A percentile compares a stretch with the other conserved stretches of the same genome.
Evolutionary conservation across 106 monocot genomes (phyloP).

Genomic region (Gastrodia elata): DNA sequence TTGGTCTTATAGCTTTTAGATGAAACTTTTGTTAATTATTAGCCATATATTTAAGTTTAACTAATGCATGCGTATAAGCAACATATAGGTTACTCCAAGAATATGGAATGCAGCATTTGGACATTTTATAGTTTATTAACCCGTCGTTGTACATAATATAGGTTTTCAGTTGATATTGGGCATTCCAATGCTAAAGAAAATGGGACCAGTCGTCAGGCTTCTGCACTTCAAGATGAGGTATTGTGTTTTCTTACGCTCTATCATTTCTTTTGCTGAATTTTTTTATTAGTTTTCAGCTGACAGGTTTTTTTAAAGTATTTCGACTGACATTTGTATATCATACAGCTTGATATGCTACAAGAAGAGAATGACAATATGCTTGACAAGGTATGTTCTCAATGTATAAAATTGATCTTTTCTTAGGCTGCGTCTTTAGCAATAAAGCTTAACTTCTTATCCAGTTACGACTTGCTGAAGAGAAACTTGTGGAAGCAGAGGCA

Average conservation of each 20-base stretch:
- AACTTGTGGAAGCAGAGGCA: slow-evolving; percentile 60
- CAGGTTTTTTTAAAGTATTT: neutral
- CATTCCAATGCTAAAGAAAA: slow-evolving; percentile 37
- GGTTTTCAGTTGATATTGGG: slow-evolving; percentile 43
- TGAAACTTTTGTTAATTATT: too few species aligned
- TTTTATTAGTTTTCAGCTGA: neutral
- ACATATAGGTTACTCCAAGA: too few species aligned
- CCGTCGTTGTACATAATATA: slow-evolving; percentile 19
- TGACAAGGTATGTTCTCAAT: slow-evolving; percentile 50
- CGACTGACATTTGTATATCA: neutral
- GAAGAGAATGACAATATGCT: slow-evolving; percentile 86
- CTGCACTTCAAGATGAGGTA: slow-evolving; percentile 91
- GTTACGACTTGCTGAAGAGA: slow-evolving; percentile 65
- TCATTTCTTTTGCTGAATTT: neutral
- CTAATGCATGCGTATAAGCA: too few species aligned
- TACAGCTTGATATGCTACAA: slow-evolving; percentile 96
- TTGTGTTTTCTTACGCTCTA: neutral
- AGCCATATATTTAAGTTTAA: too few species aligned
- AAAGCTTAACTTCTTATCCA: slow-evolving; percentile 17
- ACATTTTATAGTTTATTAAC: neutral
- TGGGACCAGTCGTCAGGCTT: slow-evolving; percentile 47
- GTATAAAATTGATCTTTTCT: neutral
- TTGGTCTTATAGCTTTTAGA: too few species aligned
- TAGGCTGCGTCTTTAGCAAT: neutral
- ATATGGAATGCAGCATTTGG: neutral